A percentile compares a stretch with the other conserved stretches of the same genome.
phyloP scores from a whole-genome alignment of 148 eudicot genomes.

The Arctostaphylos glauca region DNA sequence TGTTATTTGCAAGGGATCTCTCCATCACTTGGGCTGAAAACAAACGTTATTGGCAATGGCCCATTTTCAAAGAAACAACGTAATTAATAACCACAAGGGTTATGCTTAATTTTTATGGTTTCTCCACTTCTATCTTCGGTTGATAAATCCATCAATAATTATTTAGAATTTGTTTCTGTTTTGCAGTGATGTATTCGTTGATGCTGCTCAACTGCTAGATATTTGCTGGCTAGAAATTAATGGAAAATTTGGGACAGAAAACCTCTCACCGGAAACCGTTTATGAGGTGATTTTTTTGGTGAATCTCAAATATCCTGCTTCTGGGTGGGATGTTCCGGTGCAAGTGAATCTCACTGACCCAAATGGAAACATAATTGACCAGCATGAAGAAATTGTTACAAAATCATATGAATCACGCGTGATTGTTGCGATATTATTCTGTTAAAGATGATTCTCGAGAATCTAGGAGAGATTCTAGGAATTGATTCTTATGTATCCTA shows the following conservation, averaged over 20 bases:
- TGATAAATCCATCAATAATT: background rate
- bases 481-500: no score
- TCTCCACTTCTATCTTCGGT: background rate
- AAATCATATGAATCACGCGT: no score
- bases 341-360: constrained; percentile 57
- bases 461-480: no score
- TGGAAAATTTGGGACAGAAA: constrained; percentile 46
- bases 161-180: background rate
- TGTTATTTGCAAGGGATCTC: constrained; percentile 50
- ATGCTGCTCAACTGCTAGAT: constrained; percentile 46
- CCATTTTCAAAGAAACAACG: constrained; percentile 43
- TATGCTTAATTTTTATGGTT: background rate
- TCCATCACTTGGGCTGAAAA: constrained; percentile 55
- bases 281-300: constrained; percentile 54
- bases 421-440: no score
- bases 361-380: constrained; percentile 54
- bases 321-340: constrained; percentile 70
- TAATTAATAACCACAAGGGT: constrained; percentile 11
- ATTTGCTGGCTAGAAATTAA: constrained; percentile 76
- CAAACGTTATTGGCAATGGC: constrained; percentile 54
- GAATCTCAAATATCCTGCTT: constrained; percentile 44
- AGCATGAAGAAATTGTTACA: no score
- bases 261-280: constrained; percentile 40
- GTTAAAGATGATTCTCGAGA: no score
- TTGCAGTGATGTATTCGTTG: constrained; percentile 45